These are phyloP conservation scores for Andrographis paniculata DNA, from an alignment of 305 asterid species.

Conservation along the genomic window DNA sequence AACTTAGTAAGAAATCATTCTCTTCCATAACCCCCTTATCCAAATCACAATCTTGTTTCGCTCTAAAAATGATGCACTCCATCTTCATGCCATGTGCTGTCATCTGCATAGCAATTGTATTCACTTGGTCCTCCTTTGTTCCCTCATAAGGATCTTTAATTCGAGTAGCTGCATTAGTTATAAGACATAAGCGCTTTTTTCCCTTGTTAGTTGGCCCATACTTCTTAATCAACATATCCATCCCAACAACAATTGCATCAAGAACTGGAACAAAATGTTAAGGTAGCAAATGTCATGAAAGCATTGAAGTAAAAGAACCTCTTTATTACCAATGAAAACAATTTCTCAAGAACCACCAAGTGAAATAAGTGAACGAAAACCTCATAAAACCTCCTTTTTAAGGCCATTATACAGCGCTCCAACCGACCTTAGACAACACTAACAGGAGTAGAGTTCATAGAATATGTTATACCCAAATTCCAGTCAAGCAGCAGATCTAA, in stretches of 20 bases:
- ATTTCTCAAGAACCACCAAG: constrained; percentile 5
- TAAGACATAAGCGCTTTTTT: constrained; percentile 78
- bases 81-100: constrained; percentile 73
- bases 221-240: constrained; percentile 90
- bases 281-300: constrained; percentile 28
- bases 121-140: constrained; percentile 91
- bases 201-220: constrained; percentile 74
- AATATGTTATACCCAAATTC: too few species aligned
- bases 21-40: constrained; percentile 53
- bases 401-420: constrained; percentile 6
- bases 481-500: too few species aligned
- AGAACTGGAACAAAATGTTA: constrained; percentile 67
- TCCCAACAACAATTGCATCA: constrained; percentile 90
- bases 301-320: constrained; percentile 3
- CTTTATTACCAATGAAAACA: constrained; percentile 11
- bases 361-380: neutral
- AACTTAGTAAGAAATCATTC: constrained; percentile 62
- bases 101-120: constrained; percentile 80
- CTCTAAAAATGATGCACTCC: constrained; percentile 64
- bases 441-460: too few species aligned
- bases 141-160: constrained; percentile 78
- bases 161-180: constrained; percentile 70
- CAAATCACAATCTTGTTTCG: constrained; percentile 26
- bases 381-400: neutral
- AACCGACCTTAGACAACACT: too few species aligned